Conservation (phyloP, 768 basidiomycete genomes). For the Macrolepiota fuliginosa region DNA sequence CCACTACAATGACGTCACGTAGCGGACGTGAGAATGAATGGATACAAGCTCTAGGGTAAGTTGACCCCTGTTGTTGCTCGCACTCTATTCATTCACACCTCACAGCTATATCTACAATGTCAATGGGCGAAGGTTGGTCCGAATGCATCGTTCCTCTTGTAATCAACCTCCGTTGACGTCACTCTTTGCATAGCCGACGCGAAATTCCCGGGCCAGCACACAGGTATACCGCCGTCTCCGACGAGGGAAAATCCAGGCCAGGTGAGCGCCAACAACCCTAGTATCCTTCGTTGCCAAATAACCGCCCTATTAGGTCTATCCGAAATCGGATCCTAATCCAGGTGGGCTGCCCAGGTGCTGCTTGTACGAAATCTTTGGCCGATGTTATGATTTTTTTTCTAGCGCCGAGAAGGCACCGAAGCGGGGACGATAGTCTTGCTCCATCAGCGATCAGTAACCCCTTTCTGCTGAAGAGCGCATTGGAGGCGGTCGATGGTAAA, state of each 20-base stretch:
- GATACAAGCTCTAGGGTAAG: not conserved
- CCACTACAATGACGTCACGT: slow-evolving; percentile 5
- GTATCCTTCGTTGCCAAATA: not conserved
- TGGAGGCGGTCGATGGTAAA: slow-evolving; percentile 42
- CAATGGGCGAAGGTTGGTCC: slow-evolving; percentile 11
- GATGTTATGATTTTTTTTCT: not conserved
- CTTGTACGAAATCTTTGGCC: not conserved
- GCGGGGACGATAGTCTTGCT: slow-evolving; percentile 23
- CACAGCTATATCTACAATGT: not conserved
- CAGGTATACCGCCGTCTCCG: slow-evolving; percentile 41
- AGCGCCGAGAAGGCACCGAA: slow-evolving; percentile 15
- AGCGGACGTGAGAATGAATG: not conserved
- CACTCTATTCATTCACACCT: no score
- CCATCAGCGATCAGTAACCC: slow-evolving; percentile 42
- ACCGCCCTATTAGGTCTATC: slow-evolving; percentile 38
- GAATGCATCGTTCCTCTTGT: not conserved
- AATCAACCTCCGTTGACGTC: not conserved
- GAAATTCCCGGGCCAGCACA: slow-evolving; percentile 36
- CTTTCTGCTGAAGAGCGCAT: slow-evolving; percentile 39
- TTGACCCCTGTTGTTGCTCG: no score
- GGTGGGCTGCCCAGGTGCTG: slow-evolving; percentile 24
- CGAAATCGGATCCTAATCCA: slow-evolving; percentile 38
- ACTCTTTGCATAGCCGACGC: slow-evolving; percentile 23
- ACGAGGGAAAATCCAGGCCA: slow-evolving; percentile 45
- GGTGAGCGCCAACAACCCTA: slow-evolving; percentile 21